These are phyloP conservation scores for Sisymbrium altissimum DNA, from an alignment of 345 rosid genomes.

Conservation along the genomic window DNA sequence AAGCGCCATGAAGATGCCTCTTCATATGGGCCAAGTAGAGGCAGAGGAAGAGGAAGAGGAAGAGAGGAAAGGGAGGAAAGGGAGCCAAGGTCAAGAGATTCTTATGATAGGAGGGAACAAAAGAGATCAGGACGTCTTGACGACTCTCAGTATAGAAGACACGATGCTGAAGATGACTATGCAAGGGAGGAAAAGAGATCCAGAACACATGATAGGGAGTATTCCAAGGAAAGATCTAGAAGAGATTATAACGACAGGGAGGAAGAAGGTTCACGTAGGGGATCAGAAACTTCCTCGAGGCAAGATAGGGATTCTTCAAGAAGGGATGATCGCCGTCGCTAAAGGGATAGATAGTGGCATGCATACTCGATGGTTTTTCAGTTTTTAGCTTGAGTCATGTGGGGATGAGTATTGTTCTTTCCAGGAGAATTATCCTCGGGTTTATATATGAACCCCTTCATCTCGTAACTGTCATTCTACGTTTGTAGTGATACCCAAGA, in stretches of 20 bases:
- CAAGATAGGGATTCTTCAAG: constrained; percentile 40
- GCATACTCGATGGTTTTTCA: background rate
- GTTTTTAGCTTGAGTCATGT: background rate
- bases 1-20: constrained; percentile 28
- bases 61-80: constrained; percentile 32
- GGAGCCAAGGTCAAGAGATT: constrained; percentile 33
- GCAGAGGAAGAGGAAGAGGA: constrained; percentile 40
- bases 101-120: constrained; percentile 32
- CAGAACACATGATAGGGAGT: constrained; percentile 34
- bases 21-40: constrained; percentile 18
- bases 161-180: constrained; percentile 32
- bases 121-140: constrained; percentile 36
- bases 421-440: background rate
- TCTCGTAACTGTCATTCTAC: background rate
- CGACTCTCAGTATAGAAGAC: constrained; percentile 40
- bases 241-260: constrained; percentile 37
- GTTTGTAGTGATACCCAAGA: background rate
- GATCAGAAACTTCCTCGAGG: constrained; percentile 29
- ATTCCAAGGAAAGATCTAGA: background rate
- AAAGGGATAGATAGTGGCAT: constrained; percentile 27
- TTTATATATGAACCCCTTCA: background rate
- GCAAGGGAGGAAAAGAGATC: constrained; percentile 43
- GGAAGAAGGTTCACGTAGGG: constrained; percentile 38
- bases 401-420: constrained; percentile 27
- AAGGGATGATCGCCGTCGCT: constrained; percentile 27